phyloP scores from a whole-genome alignment of 805 yeast genomes.

The Nakazawaea molendinolei region DNA sequence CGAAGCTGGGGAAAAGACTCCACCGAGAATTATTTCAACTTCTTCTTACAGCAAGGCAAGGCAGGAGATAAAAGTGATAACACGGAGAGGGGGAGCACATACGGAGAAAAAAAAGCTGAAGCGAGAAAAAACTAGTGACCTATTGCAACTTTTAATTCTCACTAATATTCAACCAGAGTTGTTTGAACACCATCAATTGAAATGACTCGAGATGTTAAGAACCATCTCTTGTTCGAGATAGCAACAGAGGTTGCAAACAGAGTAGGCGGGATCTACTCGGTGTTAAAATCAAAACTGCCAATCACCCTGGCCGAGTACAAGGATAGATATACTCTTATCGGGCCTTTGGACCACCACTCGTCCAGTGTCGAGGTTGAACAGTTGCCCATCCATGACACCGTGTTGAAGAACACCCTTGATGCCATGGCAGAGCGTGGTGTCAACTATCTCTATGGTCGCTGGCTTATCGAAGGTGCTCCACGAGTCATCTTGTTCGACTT shows the following conservation, averaged over 20 bases:
- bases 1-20: too few species aligned
- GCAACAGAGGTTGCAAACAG: conserved; percentile 98
- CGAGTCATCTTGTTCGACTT: conserved; percentile 84
- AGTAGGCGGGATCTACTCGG: conserved; percentile 97
- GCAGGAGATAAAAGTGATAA: too few species aligned
- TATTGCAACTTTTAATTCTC: too few species aligned
- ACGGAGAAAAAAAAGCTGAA: too few species aligned
- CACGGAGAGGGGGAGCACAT: too few species aligned
- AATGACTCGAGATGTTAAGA: conserved; percentile 80
- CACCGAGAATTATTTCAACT: too few species aligned
- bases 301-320: conserved; percentile 91
- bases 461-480: conserved; percentile 98
- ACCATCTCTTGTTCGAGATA: conserved; percentile 84
- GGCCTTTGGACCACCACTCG: conserved; percentile 71
- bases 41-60: too few species aligned
- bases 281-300: conserved; percentile 92
- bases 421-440: conserved; percentile 82
- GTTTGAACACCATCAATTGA: too few species aligned
- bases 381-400: conserved; percentile 37
- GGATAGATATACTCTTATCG: conserved; percentile 78
- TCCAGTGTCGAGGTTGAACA: conserved; percentile 82
- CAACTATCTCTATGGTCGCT: conserved; percentile 79
- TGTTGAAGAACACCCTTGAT: conserved; percentile 55
- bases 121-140: too few species aligned
- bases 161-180: too few species aligned